These are phyloP conservation scores for Tulasnella sp. DNA, from an alignment of 768 basidiomycete species.

Conservation along the genomic window DNA sequence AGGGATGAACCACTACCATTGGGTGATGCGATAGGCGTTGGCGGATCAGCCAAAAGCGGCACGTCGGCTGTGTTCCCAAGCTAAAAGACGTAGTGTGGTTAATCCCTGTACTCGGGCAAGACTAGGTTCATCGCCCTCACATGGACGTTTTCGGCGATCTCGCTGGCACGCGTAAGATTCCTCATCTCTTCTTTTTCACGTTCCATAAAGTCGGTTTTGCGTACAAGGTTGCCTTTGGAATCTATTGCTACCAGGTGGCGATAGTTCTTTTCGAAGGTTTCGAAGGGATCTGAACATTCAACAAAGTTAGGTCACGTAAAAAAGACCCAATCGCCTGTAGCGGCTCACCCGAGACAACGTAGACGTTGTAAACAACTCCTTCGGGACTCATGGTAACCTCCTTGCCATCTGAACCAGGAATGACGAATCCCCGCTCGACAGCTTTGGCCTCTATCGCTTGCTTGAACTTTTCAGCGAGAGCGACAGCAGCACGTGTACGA, in stretches of 20 bases:
- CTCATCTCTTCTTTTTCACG: constrained; percentile 86
- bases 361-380: constrained; percentile 52
- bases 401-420: constrained; percentile 15
- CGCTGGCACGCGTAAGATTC: constrained; percentile 68
- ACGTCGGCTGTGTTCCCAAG: constrained; percentile 79
- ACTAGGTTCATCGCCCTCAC: constrained; percentile 22
- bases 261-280: constrained; percentile 25
- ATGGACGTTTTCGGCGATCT: constrained; percentile 39
- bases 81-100: constrained; percentile 27
- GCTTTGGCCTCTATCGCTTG: constrained; percentile 48
- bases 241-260: constrained; percentile 28
- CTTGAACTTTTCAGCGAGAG: constrained; percentile 53
- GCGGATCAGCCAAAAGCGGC: constrained; percentile 31
- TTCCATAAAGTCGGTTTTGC: constrained; percentile 57
- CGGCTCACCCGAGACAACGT: constrained; percentile 48
- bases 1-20: constrained; percentile 14
- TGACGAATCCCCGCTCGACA: constrained; percentile 32
- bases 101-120: no score
- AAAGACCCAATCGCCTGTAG: background rate
- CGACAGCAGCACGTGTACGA: constrained; percentile 37
- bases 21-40: background rate
- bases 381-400: constrained; percentile 9
- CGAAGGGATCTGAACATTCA: constrained; percentile 24
- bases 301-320: background rate
- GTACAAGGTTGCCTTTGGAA: constrained; percentile 21